Base-by-base conservation (phyloP, 805 yeast genomes). In the Myxozyma kluyveri region DNA sequence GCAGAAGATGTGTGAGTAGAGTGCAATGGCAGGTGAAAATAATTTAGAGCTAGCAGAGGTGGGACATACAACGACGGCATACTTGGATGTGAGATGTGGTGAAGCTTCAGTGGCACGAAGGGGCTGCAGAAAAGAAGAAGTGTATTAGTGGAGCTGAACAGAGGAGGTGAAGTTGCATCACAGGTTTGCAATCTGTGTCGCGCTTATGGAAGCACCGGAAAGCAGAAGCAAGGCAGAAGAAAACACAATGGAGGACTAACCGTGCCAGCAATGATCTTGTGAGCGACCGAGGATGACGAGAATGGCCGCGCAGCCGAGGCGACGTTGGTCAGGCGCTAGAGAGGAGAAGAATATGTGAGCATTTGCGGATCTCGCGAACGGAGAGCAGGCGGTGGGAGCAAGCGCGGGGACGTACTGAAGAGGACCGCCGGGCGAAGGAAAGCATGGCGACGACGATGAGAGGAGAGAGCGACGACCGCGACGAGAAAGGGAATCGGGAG, bases 61-160 rank as follows among this genome's bases (percentile, higher is more conserved):
- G 23, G 29, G 12, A 44, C 57, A 21, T 49, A 52, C 58, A 62
- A 91, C 84, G 59, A 91, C 84, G 67, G 88, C 93, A 72, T 93
- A 91, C 67, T 89, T 87, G 23, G 41, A 38, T 41, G 50, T 41
- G 63, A 80, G 74, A 54, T 78, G 75, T 44, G 72, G 68, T 21
- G 84, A 73, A 27, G 86, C 85, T 42, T 70, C 73, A 48, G 64
- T 62, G 41, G 71, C 77, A 31, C 69, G 63, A 43, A 72, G 65
- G 32, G 69, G 71, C 60, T 65, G 44, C 31, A 21, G 22, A 14
- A 3, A 12, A 24, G 26, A 18, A 29, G 3, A 7, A 21, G 39
- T 4, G n/a, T 21, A 10, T 18, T 12, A 17, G 33, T 3, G 14
- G 19, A 17, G 18, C 12, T 19, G 22, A 7, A 17, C 39, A 14